Base-by-base conservation (phyloP, 495 filamentous ascomycete species). In the Hyphodiscus hymeniophilus region DNA sequence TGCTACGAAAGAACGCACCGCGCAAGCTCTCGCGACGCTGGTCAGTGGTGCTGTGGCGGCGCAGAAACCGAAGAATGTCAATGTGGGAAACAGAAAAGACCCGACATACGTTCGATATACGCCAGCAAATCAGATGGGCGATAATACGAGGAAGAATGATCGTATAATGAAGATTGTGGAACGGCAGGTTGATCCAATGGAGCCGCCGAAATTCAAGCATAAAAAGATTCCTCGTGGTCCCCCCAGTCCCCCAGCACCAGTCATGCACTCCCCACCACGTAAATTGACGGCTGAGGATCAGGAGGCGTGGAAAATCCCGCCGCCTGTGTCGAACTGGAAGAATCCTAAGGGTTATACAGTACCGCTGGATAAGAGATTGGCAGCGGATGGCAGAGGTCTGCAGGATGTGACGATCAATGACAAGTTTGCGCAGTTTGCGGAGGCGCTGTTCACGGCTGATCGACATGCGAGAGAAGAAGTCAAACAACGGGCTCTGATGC, bases 161-260 rank as follows among this genome's bases (percentile, higher is more conserved):
- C 82, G 94, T 11, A 95, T 99, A 53, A 90, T 99, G 79, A 97
- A 97, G 71, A 97, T 99, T 60, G 87, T 96, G 35, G 87, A 95
- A 61, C 73, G 87, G 31, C 92, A 96, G 66, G 79, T 82, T 51
- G 92, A 99, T 71, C 92, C 92, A 0, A 92, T 99, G 86, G 94
- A 96, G 60, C 94, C 94, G 12, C 92, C 92, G 1, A 96, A 96
- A 58, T 95, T 95, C 67, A 97, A 96, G 63, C 85, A 94, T 63
- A 96, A 96, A 71, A 95, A 95, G 72, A 95, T 99, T 51, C 92
- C 92, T 4, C 73, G 94, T 57, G 94, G 92, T 44, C 91, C 94
- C 38, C 91, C 91, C 2, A 88, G 81, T 22, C 92, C 92, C 2
- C 92, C 92, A 0, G 85, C 92, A 38, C 94, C 92, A 3, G 77